A percentile compares a stretch with the other conserved stretches of the same genome.
Conservation (phyloP, 139 green algal species). For the Chlamydomonas sp. region DNA sequence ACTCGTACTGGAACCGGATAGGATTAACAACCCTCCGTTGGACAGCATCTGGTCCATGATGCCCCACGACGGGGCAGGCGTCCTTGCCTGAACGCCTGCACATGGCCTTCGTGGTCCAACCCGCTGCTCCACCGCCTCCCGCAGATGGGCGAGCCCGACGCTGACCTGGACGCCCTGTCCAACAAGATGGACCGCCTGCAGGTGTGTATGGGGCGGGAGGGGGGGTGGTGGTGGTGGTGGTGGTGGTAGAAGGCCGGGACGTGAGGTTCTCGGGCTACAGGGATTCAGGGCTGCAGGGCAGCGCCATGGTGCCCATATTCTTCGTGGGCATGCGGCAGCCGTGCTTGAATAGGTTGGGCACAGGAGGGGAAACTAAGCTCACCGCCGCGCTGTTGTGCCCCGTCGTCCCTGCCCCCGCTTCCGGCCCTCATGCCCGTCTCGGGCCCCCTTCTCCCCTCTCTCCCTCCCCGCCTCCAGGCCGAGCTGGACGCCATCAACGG, state of each 20-base stretch:
- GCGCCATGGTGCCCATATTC: background rate
- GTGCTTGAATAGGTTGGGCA: background rate
- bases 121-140: too few relatives aligned
- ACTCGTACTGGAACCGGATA: too few relatives aligned
- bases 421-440: background rate
- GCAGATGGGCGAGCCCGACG: conserved; percentile 76
- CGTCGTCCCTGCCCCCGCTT: background rate
- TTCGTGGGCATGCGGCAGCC: background rate
- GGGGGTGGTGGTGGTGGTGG: background rate
- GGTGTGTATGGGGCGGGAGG: conserved; percentile 14
- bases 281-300: background rate
- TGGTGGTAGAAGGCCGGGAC: too few relatives aligned
- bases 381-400: background rate
- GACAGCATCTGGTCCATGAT: too few relatives aligned
- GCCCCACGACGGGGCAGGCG: too few relatives aligned
- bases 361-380: background rate
- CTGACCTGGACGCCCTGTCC: conserved; percentile 80
- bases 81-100: background rate
- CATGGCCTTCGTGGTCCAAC: background rate
- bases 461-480: conserved; percentile 43
- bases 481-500: conserved; percentile 82
- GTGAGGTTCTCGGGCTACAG: background rate
- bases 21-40: too few relatives aligned
- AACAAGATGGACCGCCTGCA: conserved; percentile 79
- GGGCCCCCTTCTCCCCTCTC: background rate